phyloP scores from a whole-genome alignment of 345 rosid genomes.

The Leavenworthia alabamica region DNA sequence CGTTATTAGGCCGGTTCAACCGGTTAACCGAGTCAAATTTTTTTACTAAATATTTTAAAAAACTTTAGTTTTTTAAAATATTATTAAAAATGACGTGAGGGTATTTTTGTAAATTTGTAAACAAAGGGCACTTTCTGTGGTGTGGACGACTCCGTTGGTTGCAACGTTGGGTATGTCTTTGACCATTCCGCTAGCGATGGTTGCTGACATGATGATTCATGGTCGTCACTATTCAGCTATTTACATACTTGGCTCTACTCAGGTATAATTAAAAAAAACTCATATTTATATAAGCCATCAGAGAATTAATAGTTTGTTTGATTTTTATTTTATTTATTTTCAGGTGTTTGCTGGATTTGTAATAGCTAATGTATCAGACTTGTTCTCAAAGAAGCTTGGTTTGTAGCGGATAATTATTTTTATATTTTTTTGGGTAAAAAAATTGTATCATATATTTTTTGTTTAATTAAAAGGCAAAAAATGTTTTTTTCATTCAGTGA shows the following conservation, averaged over 20 bases:
- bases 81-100: too few species aligned
- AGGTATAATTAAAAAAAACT: slow-evolving; percentile 41
- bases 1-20: too few species aligned
- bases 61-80: too few species aligned
- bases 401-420: slow-evolving; percentile 44
- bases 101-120: too few species aligned
- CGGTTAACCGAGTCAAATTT: too few species aligned
- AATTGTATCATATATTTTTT: slow-evolving; percentile 20
- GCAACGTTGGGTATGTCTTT: slow-evolving; percentile 77
- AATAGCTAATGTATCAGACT: slow-evolving; percentile 71
- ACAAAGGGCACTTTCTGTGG: slow-evolving; percentile 75
- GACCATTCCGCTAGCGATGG: slow-evolving; percentile 80
- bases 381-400: slow-evolving; percentile 74
- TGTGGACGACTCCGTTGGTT: slow-evolving; percentile 86
- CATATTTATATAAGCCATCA: neutral
- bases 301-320: neutral
- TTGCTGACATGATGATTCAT: slow-evolving; percentile 74
- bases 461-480: neutral
- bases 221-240: slow-evolving; percentile 61
- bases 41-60: too few species aligned
- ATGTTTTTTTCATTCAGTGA: neutral
- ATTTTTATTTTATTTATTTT: neutral
- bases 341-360: slow-evolving; percentile 97
- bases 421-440: slow-evolving; percentile 15
- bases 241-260: slow-evolving; percentile 67